These are phyloP conservation scores for Blastocystis sp. DNA, from an alignment of 352 stramenopile species.

Conservation along the genomic window DNA sequence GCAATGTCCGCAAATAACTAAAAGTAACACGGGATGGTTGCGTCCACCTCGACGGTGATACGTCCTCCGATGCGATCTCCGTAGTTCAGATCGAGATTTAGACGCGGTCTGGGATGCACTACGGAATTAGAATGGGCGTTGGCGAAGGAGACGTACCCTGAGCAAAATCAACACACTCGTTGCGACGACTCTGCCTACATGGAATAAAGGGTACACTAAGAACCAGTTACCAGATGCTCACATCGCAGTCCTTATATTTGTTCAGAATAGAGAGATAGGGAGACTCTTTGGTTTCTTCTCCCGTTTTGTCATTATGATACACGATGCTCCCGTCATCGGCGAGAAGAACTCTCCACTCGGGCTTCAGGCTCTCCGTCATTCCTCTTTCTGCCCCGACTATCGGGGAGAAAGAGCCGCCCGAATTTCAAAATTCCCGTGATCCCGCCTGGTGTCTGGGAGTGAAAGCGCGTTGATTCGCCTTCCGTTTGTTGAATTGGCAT, in stretches of 20 bases:
- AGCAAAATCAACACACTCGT: slow-evolving; percentile 59
- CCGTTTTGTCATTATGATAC: slow-evolving; percentile 68
- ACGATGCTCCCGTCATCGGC: slow-evolving; percentile 41
- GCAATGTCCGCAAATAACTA: slow-evolving; percentile 68
- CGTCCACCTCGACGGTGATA: slow-evolving; percentile 57
- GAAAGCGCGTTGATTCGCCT: too few species aligned
- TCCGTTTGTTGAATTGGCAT: too few species aligned
- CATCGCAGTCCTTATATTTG: slow-evolving; percentile 61
- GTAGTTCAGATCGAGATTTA: slow-evolving; percentile 68
- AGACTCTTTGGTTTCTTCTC: slow-evolving; percentile 65
- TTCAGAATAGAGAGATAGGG: slow-evolving; percentile 59
- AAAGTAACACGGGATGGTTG: background rate
- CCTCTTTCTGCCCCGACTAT: background rate
- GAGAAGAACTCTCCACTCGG: slow-evolving; percentile 56
- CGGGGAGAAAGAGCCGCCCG: background rate
- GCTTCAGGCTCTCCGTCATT: slow-evolving; percentile 55
- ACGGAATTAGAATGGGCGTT: background rate
- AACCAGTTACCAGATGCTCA: slow-evolving; percentile 31
- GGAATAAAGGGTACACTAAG: background rate
- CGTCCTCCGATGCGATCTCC: slow-evolving; percentile 64
- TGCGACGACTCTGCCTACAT: slow-evolving; percentile 35
- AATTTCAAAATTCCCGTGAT: background rate
- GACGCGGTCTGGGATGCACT: slow-evolving; percentile 60
- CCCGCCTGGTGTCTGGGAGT: background rate
- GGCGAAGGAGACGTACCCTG: slow-evolving; percentile 13